A percentile compares a stretch with the other conserved stretches of the same genome.
Conservation (phyloP, 768 basidiomycete species). For the Serpula lacrymans region DNA sequence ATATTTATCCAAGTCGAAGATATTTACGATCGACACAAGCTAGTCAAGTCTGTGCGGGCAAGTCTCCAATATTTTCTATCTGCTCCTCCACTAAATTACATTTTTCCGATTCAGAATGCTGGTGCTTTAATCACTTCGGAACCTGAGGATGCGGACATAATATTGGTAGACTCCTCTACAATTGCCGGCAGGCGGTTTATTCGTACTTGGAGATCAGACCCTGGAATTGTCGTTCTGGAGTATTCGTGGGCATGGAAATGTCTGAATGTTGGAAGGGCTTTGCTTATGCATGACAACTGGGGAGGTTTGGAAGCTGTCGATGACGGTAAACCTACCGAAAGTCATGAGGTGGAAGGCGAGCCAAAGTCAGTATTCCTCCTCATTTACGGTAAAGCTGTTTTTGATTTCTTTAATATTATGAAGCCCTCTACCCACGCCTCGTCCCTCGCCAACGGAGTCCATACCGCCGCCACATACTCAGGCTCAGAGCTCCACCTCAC, state of each 20-base stretch:
- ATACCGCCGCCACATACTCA: conserved; percentile 12
- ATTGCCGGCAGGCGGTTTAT: conserved; percentile 54
- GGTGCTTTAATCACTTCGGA: conserved; percentile 53
- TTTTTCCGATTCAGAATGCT: conserved; percentile 37
- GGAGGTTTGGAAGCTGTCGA: conserved; percentile 38
- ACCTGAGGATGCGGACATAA: conserved; percentile 50
- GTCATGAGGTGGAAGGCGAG: conserved; percentile 38
- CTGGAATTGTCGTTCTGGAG: conserved; percentile 46
- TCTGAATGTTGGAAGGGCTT: conserved; percentile 37
- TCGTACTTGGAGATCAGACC: conserved; percentile 53
- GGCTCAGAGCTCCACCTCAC: conserved; percentile 12
- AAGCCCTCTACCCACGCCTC: conserved; percentile 61
- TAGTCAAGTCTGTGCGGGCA: conserved; percentile 51
- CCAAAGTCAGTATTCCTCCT: conserved; percentile 42
- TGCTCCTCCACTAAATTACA: conserved; percentile 3
- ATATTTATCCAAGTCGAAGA: conserved; percentile 59
- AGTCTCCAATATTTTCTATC: conserved; percentile 12
- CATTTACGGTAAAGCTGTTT: conserved; percentile 6
- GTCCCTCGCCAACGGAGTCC: conserved; percentile 51
- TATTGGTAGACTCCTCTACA: conserved; percentile 55
- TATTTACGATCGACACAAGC: conserved; percentile 44
- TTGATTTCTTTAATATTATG: conserved; percentile 34
- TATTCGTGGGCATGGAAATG: conserved; percentile 51
- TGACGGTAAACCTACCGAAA: conserved; percentile 31
- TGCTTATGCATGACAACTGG: conserved; percentile 51